These are phyloP conservation scores for Parsonsia alboflavescens DNA, from an alignment of 257 asterid species.

Conservation along the genomic window DNA sequence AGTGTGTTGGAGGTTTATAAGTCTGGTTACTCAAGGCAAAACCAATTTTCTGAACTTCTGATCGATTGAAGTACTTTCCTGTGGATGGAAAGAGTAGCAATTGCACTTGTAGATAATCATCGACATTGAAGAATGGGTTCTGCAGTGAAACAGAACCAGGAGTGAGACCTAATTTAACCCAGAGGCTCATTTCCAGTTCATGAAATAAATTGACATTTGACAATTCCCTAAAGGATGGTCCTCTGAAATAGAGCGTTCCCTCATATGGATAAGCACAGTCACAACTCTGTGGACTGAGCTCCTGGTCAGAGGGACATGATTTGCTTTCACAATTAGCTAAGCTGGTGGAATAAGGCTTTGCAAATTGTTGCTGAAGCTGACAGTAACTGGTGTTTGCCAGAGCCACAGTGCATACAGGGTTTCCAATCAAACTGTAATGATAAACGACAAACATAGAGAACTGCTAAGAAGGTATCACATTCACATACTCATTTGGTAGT, in stretches of 20 bases:
- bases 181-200: conserved; percentile 80
- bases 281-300: conserved; percentile 86
- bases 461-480: neutral
- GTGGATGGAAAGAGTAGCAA: conserved; percentile 65
- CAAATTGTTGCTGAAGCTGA: conserved; percentile 60
- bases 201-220: conserved; percentile 72
- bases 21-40: conserved; percentile 78
- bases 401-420: conserved; percentile 70
- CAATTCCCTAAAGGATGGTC: conserved; percentile 78
- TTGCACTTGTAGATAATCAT: conserved; percentile 88
- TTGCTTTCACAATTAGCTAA: conserved; percentile 75
- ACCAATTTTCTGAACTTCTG: conserved; percentile 75
- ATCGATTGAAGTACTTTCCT: conserved; percentile 57
- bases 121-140: conserved; percentile 75
- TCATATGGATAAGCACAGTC: conserved; percentile 80
- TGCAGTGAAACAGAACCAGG: conserved; percentile 83
- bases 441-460: conserved; percentile 4
- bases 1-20: conserved; percentile 83
- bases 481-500: neutral
- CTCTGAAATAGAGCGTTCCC: conserved; percentile 88
- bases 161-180: conserved; percentile 67
- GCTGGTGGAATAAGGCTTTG: conserved; percentile 82
- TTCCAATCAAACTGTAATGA: conserved; percentile 69
- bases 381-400: conserved; percentile 74
- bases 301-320: conserved; percentile 53